Base-by-base conservation (phyloP, 352 stramenopile species). In the Stramenopiles sp. region DNA sequence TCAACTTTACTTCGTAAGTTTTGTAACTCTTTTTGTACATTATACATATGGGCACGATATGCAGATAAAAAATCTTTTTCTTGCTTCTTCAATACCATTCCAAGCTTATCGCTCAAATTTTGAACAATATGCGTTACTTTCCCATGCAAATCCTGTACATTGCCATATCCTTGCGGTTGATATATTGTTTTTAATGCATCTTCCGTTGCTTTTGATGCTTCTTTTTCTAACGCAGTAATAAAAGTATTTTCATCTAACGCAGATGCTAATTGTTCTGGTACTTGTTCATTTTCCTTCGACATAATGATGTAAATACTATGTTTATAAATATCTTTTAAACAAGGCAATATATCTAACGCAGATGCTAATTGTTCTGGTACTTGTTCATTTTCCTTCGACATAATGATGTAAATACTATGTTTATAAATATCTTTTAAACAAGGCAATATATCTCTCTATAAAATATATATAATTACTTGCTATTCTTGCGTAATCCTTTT, bases 11-110 rank as follows among this genome's bases (percentile, higher is more conserved):
- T 78, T 0, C 82, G 77, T 13, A 88, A 78, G 13, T 81, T 79
- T 63, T 89, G 89, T 6, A 97, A 86, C 81, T 97, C 92, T 81
- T 95, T 94, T 81, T 97, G 92, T 6, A 97, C 91, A 38, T 91
- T 96, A 84, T 95, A 97, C 92, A 97, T 97, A 82, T 97, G 92
- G 6, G 91, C 90, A n/a, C 92, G 88, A 78, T 96, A 97, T 0
- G 92, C 92, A 20, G 90, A 89, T 6, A 97, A 81, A 76, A 97
- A 97, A 78, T 96, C 92, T 29, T 91, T 90, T 81, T 97, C 92
- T 78, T 97, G 92, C 69, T 92, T 86, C 6, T 89, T 88, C 0
- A 97, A 83, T 32, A 97, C 90, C 53, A 69, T 23, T 69, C 53
- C 53, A 23, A 69, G 53, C 27, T 69, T 69, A 27, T 69, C 53